phyloP scores from a whole-genome alignment of 805 yeast genomes.

The Isabelozyma pseudorhagii region DNA sequence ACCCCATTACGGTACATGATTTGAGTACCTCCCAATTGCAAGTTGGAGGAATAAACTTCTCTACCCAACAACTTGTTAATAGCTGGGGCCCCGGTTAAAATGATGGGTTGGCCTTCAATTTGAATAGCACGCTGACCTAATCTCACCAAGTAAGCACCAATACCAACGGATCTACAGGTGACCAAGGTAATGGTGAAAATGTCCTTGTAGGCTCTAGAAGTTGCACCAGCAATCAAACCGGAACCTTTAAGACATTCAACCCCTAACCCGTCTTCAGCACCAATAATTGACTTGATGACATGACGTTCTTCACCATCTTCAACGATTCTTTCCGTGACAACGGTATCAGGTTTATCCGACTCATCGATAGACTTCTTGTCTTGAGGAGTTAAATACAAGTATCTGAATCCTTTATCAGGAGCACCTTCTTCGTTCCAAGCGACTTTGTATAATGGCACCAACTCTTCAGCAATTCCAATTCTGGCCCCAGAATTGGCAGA shows the following conservation, averaged over 20 bases:
- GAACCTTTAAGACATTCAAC: slow-evolving; percentile 98
- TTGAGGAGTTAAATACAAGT: slow-evolving; percentile 76
- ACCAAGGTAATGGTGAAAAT: slow-evolving; percentile 97
- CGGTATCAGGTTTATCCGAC: slow-evolving; percentile 58
- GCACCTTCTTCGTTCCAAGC: slow-evolving; percentile 82
- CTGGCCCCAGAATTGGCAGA: slow-evolving; percentile 99
- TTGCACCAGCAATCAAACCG: slow-evolving; percentile 98
- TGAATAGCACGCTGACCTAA: slow-evolving; percentile 98
- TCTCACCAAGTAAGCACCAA: slow-evolving; percentile 98
- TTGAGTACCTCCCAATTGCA: slow-evolving; percentile 98
- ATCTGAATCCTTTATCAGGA: slow-evolving; percentile 85
- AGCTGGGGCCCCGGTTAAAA: slow-evolving; percentile 98
- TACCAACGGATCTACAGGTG: slow-evolving; percentile 99
- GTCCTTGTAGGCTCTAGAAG: slow-evolving; percentile 95
- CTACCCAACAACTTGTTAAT: slow-evolving; percentile 94
- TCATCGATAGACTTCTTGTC: slow-evolving; percentile 55
- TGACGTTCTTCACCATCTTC: slow-evolving; percentile 83
- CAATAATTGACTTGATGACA: slow-evolving; percentile 80
- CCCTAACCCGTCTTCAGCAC: slow-evolving; percentile 95
- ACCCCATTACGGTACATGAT: slow-evolving; percentile 99
- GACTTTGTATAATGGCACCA: slow-evolving; percentile 83
- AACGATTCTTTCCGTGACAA: slow-evolving; percentile 73
- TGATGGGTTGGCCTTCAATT: slow-evolving; percentile 97
- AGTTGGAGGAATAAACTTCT: slow-evolving; percentile 93
- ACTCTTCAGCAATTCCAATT: slow-evolving; percentile 96